Percentiles rank a stretch among this genome's conserved stretches.
These are phyloP conservation scores for Colletotrichum tamarilloi DNA, from an alignment of 2,329 filamentous ascomycete species.

Conservation along the genomic window DNA sequence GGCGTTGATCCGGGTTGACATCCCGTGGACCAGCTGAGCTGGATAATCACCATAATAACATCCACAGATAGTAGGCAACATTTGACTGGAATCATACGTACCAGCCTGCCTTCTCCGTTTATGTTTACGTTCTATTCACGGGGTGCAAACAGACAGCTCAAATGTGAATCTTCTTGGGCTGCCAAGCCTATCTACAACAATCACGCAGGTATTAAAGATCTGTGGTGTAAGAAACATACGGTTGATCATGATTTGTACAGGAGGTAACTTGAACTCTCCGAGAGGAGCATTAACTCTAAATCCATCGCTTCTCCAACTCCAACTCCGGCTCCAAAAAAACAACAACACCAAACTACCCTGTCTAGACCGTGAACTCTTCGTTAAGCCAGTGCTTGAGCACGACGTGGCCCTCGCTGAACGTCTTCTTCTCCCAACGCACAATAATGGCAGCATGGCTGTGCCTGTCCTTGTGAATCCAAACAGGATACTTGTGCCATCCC, in stretches of 20 bases:
- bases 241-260: neutral
- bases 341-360: neutral
- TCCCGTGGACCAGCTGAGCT: too few species aligned
- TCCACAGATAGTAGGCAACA: neutral
- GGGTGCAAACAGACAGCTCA: neutral
- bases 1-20: too few species aligned
- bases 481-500: constrained; percentile 72
- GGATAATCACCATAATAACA: too few species aligned
- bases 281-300: constrained; percentile 5
- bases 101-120: too few species aligned
- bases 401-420: constrained; percentile 79
- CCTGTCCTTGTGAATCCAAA: constrained; percentile 80
- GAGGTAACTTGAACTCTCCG: neutral
- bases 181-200: neutral
- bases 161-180: neutral
- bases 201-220: neutral
- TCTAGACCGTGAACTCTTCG: constrained; percentile 74
- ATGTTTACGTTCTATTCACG: too few species aligned
- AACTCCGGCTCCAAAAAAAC: neutral
- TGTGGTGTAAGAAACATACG: neutral
- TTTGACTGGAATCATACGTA: neutral
- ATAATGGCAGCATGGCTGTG: constrained; percentile 94
- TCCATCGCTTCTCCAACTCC: constrained; percentile 17
- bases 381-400: constrained; percentile 86
- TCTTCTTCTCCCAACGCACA: constrained; percentile 74